Evolutionary conservation across 2,329 filamentous ascomycete species (phyloP).

Genomic region (Monosporascus cannonballus): DNA sequence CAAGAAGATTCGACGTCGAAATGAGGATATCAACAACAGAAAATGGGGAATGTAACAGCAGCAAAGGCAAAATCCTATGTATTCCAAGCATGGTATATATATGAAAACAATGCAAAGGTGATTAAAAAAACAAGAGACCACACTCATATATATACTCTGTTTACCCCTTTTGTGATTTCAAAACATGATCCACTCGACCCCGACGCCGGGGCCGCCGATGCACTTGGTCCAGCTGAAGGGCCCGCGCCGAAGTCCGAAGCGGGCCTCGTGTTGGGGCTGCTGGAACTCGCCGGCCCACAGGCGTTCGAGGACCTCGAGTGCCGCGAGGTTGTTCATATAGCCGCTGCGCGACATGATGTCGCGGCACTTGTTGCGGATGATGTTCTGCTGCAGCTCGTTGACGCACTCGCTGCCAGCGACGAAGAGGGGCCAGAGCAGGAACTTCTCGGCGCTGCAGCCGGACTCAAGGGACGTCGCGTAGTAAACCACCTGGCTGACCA

Average conservation of each 20-base stretch:
- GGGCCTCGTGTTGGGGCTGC: slow-evolving; percentile 27
- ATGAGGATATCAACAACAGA: neutral
- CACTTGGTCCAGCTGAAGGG: slow-evolving; percentile 54
- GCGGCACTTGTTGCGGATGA: slow-evolving; percentile 73
- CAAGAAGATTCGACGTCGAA: neutral
- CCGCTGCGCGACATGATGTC: slow-evolving; percentile 85
- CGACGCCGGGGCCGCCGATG: slow-evolving; percentile 49
- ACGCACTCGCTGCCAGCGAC: slow-evolving; percentile 86
- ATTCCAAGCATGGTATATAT: neutral
- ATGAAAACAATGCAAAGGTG: neutral
- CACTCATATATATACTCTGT: neutral
- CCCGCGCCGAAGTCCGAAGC: slow-evolving; percentile 35
- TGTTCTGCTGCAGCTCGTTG: slow-evolving; percentile 68
- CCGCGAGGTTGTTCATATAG: slow-evolving; percentile 88
- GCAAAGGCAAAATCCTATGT: neutral
- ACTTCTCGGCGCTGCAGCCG: slow-evolving; percentile 71
- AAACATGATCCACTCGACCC: slow-evolving; percentile 64
- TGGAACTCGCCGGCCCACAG: slow-evolving; percentile 63
- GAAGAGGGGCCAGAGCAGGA: slow-evolving; percentile 89
- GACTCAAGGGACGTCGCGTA: slow-evolving; percentile 76
- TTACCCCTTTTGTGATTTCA: slow-evolving; percentile 19
- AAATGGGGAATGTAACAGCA: neutral
- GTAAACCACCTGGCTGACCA: slow-evolving; percentile 76
- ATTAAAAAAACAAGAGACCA: neutral
- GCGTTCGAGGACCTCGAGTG: slow-evolving; percentile 77